phyloP scores from a whole-genome alignment of 106 monocot species.

The Apostasia ramifera region DNA sequence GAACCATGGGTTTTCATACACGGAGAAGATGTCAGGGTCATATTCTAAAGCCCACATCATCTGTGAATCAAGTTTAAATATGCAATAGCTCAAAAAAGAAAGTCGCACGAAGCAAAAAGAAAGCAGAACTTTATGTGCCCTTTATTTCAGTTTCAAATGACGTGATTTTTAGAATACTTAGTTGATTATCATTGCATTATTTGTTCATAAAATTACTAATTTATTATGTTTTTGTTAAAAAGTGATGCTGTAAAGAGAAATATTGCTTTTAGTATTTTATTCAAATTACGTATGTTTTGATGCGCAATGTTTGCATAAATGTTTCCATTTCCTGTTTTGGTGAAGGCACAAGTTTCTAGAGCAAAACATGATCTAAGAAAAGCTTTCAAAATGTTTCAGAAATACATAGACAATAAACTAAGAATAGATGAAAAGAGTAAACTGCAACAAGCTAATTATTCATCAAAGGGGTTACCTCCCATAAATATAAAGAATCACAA shows the following conservation, averaged over 20 bases:
- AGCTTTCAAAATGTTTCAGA: background rate
- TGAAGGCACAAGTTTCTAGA: background rate
- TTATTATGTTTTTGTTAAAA: too few relatives aligned
- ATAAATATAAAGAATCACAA: slow-evolving; percentile 83
- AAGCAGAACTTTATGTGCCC: too few relatives aligned
- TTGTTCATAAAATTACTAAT: too few relatives aligned
- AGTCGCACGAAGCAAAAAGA: slow-evolving; percentile 1
- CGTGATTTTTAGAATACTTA: too few relatives aligned
- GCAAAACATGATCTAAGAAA: background rate
- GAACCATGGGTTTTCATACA: slow-evolving; percentile 2
- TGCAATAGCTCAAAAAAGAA: background rate
- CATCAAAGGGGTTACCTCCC: slow-evolving; percentile 49
- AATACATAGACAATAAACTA: background rate
- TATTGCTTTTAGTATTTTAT: too few relatives aligned
- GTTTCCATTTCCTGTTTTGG: too few relatives aligned
- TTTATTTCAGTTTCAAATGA: too few relatives aligned
- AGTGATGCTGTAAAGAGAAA: too few relatives aligned
- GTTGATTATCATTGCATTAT: too few relatives aligned
- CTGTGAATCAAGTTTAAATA: slow-evolving; percentile 4
- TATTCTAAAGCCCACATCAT: slow-evolving; percentile 45
- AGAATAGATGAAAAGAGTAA: background rate
- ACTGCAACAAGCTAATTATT: background rate
- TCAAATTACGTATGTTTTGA: too few relatives aligned
- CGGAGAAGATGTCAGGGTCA: slow-evolving; percentile 20
- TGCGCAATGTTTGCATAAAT: too few relatives aligned